Evolutionary conservation across 176 grass and related monocot species (phyloP).

Genomic region (Saccharum spontaneum): DNA sequence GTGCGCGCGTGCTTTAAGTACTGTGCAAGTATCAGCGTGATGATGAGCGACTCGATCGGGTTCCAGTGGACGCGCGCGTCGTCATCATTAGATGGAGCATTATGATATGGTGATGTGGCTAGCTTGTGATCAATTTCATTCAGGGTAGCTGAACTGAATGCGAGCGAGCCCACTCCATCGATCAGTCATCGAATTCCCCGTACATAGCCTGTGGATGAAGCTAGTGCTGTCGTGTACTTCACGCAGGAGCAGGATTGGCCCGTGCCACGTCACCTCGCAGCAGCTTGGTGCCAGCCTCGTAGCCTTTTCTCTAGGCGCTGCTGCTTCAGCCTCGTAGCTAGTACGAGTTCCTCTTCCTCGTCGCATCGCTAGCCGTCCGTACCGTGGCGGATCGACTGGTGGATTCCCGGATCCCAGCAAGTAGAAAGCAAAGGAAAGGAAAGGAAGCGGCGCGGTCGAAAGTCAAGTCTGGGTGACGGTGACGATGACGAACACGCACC

Average conservation of each 20-base stretch:
- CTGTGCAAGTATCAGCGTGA: neutral
- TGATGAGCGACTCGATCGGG: neutral
- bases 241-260: neutral
- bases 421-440: no score
- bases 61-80: neutral
- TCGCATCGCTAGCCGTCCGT: no score
- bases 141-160: neutral
- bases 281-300: no score
- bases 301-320: no score
- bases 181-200: neutral
- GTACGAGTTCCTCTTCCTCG: no score
- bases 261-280: neutral
- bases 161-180: no score
- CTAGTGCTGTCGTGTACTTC: neutral
- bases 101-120: neutral
- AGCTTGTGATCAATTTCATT: neutral
- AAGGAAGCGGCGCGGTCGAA: neutral
- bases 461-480: neutral
- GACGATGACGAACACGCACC: slow-evolving; percentile 15
- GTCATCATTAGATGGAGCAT: neutral
- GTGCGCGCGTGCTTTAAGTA: neutral
- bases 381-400: no score
- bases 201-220: neutral
- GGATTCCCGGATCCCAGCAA: no score
- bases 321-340: no score